Percentiles rank a stretch among this genome's conserved stretches.
Conservation (phyloP, 2,329 filamentous ascomycete species). For the Diplocarpon mali region DNA sequence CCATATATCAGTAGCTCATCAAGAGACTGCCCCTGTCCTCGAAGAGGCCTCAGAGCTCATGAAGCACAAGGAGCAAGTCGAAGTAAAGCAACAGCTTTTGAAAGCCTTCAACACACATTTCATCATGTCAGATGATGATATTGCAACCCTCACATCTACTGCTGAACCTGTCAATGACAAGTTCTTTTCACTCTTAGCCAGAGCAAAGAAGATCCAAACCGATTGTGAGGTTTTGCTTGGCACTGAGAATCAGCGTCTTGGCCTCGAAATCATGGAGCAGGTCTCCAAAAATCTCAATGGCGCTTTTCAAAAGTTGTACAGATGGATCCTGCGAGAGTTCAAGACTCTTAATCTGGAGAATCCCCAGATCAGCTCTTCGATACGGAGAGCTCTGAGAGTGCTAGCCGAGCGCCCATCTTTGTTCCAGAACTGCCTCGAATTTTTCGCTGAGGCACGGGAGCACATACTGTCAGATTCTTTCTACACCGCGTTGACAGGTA, state of each 20-base stretch:
- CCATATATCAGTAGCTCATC: conserved; percentile 64
- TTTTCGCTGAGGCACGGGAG: conserved; percentile 84
- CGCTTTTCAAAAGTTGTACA: conserved; percentile 90
- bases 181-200: conserved; percentile 68
- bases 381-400: conserved; percentile 73
- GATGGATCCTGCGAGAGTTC: conserved; percentile 91
- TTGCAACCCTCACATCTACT: conserved; percentile 62
- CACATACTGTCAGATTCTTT: conserved; percentile 81
- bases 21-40: conserved; percentile 62
- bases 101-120: conserved; percentile 74
- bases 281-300: conserved; percentile 77
- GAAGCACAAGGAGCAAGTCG: conserved; percentile 59
- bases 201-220: conserved; percentile 76
- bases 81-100: conserved; percentile 70
- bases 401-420: conserved; percentile 80
- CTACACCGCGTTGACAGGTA: conserved; percentile 75
- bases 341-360: conserved; percentile 88
- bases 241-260: conserved; percentile 78
- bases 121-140: conserved; percentile 69
- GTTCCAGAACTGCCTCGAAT: conserved; percentile 88
- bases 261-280: conserved; percentile 83
- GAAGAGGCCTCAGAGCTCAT: conserved; percentile 68
- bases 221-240: conserved; percentile 86
- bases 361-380: conserved; percentile 77
- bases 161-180: conserved; percentile 73